Conservation (phyloP, 2,329 filamentous ascomycete genomes). For the Arthroderma uncinatum region DNA sequence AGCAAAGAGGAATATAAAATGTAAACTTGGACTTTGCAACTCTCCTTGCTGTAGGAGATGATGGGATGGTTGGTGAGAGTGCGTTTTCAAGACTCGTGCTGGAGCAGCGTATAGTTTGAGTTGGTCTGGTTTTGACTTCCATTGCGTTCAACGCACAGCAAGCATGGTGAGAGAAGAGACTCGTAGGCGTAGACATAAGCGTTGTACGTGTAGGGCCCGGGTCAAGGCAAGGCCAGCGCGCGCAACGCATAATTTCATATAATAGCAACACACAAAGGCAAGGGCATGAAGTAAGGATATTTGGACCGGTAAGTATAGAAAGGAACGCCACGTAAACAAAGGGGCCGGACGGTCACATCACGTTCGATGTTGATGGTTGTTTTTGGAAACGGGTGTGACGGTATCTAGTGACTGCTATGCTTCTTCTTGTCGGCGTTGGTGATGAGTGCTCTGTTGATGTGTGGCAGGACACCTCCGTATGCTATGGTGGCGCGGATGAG, state of each 20-base stretch:
- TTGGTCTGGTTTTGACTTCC: neutral
- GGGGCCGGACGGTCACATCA: too few species aligned
- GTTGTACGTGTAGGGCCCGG: neutral
- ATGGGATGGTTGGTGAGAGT: neutral
- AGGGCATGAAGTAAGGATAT: neutral
- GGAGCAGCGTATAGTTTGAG: too few species aligned
- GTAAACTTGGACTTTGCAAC: neutral
- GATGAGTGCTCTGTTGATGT: conserved; percentile 94
- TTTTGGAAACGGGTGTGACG: neutral
- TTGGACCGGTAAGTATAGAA: neutral
- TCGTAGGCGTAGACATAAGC: neutral
- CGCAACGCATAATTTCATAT: conserved; percentile 2
- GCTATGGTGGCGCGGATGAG: conserved; percentile 96
- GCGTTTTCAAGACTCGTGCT: neutral
- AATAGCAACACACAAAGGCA: conserved; percentile 2
- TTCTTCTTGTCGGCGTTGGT: conserved; percentile 98
- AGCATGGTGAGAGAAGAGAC: neutral
- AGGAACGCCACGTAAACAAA: neutral
- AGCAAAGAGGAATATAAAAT: too few species aligned
- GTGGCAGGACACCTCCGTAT: conserved; percentile 93
- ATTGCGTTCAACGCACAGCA: neutral
- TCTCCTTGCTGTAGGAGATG: neutral
- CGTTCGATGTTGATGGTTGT: neutral
- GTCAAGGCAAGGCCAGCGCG: conserved; percentile 1
- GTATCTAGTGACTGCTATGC: conserved; percentile 21